A percentile compares a stretch with the other conserved stretches of the same genome.
Evolutionary conservation across 2,329 filamentous ascomycete species (phyloP).

Genomic region (Ceratocystis colombiana): DNA sequence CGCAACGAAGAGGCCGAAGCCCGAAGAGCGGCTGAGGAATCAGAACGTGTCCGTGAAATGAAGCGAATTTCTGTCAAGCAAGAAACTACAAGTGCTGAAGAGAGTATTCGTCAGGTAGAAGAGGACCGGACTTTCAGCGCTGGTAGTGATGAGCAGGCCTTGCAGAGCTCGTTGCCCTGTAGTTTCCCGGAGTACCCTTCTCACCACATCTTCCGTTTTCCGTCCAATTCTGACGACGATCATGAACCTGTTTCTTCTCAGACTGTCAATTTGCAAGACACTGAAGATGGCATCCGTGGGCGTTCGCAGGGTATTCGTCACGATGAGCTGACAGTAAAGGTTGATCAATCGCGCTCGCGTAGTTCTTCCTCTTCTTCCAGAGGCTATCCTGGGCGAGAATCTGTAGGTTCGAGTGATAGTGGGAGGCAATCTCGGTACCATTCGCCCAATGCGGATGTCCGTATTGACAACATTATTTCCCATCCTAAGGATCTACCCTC

Average conservation of each 20-base stretch:
- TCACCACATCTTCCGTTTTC: not conserved
- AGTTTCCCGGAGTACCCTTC: not conserved
- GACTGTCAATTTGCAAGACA: not conserved
- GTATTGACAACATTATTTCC: constrained; percentile 48
- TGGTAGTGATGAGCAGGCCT: too few relatives aligned
- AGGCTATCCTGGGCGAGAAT: not conserved
- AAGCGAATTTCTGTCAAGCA: not conserved
- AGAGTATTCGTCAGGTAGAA: not conserved
- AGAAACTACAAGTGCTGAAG: not conserved
- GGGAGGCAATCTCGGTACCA: constrained; percentile 36
- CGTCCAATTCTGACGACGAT: not conserved
- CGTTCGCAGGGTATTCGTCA: not conserved
- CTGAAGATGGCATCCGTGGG: not conserved
- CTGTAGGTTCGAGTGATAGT: not conserved
- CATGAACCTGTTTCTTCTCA: not conserved
- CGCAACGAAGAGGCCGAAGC: constrained; percentile 7
- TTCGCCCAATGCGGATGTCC: constrained; percentile 53
- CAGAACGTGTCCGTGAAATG: not conserved
- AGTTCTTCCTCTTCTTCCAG: not conserved
- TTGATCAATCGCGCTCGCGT: not conserved
- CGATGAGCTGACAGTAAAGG: not conserved
- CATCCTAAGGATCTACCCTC: constrained; percentile 40
- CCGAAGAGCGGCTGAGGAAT: not conserved
- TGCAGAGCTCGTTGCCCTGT: not conserved
- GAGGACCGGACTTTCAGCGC: not conserved